Evolutionary conservation across 78 protist species (phyloP).

Genomic region (Planoprotostelium fungivorum): DNA sequence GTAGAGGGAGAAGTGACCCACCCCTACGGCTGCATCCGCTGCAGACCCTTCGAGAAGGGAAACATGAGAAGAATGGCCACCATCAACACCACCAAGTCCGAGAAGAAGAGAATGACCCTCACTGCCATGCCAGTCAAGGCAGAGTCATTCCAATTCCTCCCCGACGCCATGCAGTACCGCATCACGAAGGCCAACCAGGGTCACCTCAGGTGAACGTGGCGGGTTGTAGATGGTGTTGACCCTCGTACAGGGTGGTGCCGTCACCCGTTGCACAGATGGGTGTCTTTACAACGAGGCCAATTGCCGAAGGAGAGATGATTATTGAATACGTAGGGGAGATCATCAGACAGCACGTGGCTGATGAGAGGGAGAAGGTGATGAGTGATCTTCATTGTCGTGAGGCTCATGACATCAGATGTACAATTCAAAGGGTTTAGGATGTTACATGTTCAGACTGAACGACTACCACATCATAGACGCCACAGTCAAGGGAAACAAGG

Average conservation of each 20-base stretch:
- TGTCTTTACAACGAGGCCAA: neutral
- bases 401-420: constrained; percentile 22
- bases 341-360: constrained; percentile 53
- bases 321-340: constrained; percentile 10
- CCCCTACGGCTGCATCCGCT: neutral
- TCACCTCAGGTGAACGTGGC: neutral
- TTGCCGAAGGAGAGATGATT: neutral
- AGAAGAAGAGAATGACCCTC: neutral
- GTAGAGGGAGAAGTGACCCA: neutral
- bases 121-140: neutral
- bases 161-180: neutral
- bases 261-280: neutral
- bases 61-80: neutral
- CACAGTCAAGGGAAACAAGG: constrained; percentile 75
- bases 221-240: neutral
- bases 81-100: neutral
- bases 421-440: constrained; percentile 46
- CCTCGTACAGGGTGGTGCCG: neutral
- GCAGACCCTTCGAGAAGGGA: neutral
- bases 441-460: constrained; percentile 79
- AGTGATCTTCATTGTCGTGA: neutral
- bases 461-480: constrained; percentile 67
- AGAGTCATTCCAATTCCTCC: neutral
- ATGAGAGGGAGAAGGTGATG: constrained; percentile 32
- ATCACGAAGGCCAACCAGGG: neutral